Evolutionary conservation across 148 eudicot genomes (phyloP).

Genomic region (Camellia granthamiana): DNA sequence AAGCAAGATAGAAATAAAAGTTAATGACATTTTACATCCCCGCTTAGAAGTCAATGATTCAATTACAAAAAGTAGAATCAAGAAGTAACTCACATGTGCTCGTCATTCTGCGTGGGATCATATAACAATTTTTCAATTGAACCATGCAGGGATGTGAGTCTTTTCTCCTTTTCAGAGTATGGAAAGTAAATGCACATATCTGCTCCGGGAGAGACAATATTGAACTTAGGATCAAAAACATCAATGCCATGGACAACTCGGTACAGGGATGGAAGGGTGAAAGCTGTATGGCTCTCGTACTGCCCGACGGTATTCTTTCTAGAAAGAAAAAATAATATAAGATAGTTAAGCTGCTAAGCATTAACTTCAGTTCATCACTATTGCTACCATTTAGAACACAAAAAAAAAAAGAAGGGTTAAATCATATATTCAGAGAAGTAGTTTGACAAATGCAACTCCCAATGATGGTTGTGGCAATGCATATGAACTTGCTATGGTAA

Average conservation of each 20-base stretch:
- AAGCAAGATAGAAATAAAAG: conserved; percentile 1
- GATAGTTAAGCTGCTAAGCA: not conserved
- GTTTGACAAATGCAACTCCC: not conserved
- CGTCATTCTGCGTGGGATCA: conserved; percentile 76
- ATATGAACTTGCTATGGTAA: too few species aligned
- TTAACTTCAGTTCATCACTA: not conserved
- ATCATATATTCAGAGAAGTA: not conserved
- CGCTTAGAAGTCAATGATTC: too few species aligned
- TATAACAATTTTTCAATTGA: conserved; percentile 71
- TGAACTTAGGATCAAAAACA: conserved; percentile 97
- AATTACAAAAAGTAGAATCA: conserved; percentile 2
- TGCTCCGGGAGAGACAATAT: conserved; percentile 97
- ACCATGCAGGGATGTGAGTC: conserved; percentile 70
- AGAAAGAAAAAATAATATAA: conserved; percentile 19
- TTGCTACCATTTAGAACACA: not conserved
- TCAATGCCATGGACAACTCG: conserved; percentile 96
- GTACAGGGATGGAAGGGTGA: conserved; percentile 86
- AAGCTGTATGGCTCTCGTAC: conserved; percentile 90
- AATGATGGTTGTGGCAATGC: not conserved
- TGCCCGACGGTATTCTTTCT: conserved; percentile 96
- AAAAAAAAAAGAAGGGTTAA: not conserved
- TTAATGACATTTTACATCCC: too few species aligned
- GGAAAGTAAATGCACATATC: conserved; percentile 85
- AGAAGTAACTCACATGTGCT: conserved; percentile 58
- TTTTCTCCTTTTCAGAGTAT: conserved; percentile 57